phyloP scores from a whole-genome alignment of 495 filamentous ascomycete genomes.

The Jackrogersella minutella region DNA sequence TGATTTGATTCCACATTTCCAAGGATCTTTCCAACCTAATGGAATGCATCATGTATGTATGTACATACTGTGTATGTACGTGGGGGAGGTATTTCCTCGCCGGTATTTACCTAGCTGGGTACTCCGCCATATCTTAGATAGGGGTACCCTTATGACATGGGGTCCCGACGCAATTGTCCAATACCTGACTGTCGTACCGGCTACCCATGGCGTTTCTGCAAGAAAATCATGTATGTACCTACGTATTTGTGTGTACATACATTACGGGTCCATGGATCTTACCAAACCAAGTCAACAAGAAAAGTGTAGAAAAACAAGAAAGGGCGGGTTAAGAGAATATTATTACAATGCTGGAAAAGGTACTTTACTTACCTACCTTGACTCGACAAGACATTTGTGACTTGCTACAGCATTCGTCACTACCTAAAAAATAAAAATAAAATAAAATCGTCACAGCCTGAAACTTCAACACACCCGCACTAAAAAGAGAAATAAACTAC shows the following conservation, averaged over 20 bases:
- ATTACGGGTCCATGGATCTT: too few relatives aligned
- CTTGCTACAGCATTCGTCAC: too few relatives aligned
- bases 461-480: too few relatives aligned
- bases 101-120: conserved; percentile 1
- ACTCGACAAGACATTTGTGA: too few relatives aligned
- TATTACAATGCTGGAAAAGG: too few relatives aligned
- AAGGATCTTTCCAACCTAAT: not conserved
- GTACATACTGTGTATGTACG: not conserved
- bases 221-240: not conserved
- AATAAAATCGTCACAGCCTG: not conserved
- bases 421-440: not conserved
- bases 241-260: too few relatives aligned
- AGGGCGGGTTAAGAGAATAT: not conserved
- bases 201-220: not conserved
- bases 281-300: conserved; percentile 1
- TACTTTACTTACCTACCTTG: not conserved
- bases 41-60: not conserved
- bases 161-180: conserved; percentile 17
- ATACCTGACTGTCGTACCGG: not conserved
- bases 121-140: conserved; percentile 15
- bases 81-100: conserved; percentile 3
- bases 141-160: not conserved
- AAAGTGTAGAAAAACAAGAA: conserved; percentile 6
- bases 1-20: conserved; percentile 8
- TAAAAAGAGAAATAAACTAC: not conserved